Evolutionary conservation across 495 filamentous ascomycete genomes (phyloP).

Genomic region (Beverwykella pulmonaria): DNA sequence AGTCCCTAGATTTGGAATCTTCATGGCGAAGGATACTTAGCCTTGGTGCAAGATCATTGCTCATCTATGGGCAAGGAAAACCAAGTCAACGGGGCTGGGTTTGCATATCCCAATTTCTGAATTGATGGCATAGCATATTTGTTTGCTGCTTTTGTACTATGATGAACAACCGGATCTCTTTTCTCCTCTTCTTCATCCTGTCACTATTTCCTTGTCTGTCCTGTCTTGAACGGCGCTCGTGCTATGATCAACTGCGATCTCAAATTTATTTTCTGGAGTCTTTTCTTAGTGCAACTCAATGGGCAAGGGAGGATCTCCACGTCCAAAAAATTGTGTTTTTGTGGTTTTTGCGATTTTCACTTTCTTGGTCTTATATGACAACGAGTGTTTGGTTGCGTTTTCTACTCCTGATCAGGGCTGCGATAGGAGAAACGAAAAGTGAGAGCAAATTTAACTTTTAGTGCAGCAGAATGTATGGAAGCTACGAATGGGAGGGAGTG

Average conservation of each 20-base stretch:
- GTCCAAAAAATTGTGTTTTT: conserved; percentile 20
- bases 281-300: conserved; percentile 3
- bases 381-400: not conserved
- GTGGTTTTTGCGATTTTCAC: conserved; percentile 4
- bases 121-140: conserved; percentile 21
- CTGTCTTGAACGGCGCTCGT: not conserved
- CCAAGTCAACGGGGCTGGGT: conserved; percentile 6
- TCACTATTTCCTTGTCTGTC: not conserved
- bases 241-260: conserved; percentile 1
- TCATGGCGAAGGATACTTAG: not conserved
- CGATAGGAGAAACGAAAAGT: not conserved
- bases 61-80: not conserved
- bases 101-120: conserved; percentile 14
- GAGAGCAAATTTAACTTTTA: not conserved
- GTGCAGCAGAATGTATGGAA: not conserved
- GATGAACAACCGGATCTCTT: conserved; percentile 23
- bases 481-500: not conserved
- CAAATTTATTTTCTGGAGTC: conserved; percentile 8
- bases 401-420: not conserved
- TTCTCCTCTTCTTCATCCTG: not conserved
- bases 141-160: conserved; percentile 32
- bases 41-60: not conserved
- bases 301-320: not conserved
- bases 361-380: not conserved
- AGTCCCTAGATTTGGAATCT: not conserved